Evolutionary conservation across 2,329 filamentous ascomycete species (phyloP), one percentile per base, ranked within the genome.

Genomic region (Fusarium agapanthi): DNA sequence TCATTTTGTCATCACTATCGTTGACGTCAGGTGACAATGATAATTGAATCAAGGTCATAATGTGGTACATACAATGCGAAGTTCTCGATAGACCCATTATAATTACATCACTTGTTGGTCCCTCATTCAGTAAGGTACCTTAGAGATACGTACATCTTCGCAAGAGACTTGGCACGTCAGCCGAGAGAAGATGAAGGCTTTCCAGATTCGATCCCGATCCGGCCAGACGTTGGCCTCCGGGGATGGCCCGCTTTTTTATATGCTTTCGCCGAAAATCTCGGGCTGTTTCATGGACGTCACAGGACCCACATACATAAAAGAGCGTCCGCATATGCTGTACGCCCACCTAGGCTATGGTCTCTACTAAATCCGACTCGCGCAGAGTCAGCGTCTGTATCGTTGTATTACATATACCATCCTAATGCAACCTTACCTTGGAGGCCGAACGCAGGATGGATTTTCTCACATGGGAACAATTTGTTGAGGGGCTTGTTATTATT

Each of bases 1-100:
- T 74, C 72, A 74, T 75, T 20, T 63, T 75, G 69, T 75, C 72
- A 74, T 74, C 72, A 74, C 69, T 67, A 45, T 74, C 72, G 61
- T 73, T 74, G 72, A 74, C 72, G 72, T 74, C 72, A 74, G 72
- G 55, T 44, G 18, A 50, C 58, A 55, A 43, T 74, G 24, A n/a
- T 45, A 41, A 40, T 53, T 48, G 34, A 53, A 60, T 44, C 64
- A 65, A 60, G 63, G 38, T 35, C 44, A 40, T 9, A 34, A 24
- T 24, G 16, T 32, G 47, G 47, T 50, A 43, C 51, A 47, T 50
- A 43, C 51, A 55, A 50, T 44, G 35, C 45, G 41, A 60, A 15
- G 40, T 22, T 56, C 34, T 68, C 40, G 44, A 48, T 40, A 54
- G 69, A 44, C 57, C 70, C 69, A 72, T 53, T 61, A 50, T 58